A percentile compares a stretch with the other conserved stretches of the same genome.
These are phyloP conservation scores for Nematocida sp. DNA, from an alignment of 371 early-diverging fungal species.

Conservation along the genomic window DNA sequence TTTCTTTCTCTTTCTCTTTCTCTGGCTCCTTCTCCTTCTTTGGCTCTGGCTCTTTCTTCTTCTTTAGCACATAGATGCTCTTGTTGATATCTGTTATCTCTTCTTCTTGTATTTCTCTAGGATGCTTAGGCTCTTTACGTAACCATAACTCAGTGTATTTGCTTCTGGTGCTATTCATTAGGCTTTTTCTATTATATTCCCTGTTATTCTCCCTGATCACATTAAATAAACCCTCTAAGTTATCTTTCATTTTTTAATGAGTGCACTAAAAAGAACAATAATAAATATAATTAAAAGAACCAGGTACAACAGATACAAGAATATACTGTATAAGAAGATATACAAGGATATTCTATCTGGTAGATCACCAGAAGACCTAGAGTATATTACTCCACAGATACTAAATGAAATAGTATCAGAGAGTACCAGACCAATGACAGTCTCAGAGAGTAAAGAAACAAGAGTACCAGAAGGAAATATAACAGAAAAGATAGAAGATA, in stretches of 20 bases:
- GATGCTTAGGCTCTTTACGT: constrained; percentile 2
- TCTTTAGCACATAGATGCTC: neutral
- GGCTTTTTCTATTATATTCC: constrained; percentile 9
- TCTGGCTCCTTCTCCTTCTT: neutral
- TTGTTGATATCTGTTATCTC: neutral
- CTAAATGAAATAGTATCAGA: too few relatives aligned
- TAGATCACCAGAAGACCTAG: too few relatives aligned
- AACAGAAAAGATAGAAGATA: too few relatives aligned
- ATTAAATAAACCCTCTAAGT: too few relatives aligned
- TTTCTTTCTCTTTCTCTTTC: neutral
- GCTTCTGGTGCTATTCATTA: neutral
- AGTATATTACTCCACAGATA: too few relatives aligned
- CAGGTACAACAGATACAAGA: too few relatives aligned
- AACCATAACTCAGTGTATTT: constrained; percentile 36
- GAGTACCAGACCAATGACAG: too few relatives aligned
- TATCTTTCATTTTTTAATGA: constrained; percentile 31
- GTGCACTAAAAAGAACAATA: neutral
- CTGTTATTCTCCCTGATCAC: neutral
- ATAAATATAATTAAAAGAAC: too few relatives aligned
- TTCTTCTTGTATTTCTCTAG: neutral
- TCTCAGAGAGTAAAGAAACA: too few relatives aligned
- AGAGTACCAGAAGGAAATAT: too few relatives aligned
- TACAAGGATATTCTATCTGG: too few relatives aligned
- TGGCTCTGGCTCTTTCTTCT: neutral
- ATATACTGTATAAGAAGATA: too few relatives aligned